Conservation (phyloP, 2,329 filamentous ascomycete species). For the Pseudogymnoascus sp. region DNA sequence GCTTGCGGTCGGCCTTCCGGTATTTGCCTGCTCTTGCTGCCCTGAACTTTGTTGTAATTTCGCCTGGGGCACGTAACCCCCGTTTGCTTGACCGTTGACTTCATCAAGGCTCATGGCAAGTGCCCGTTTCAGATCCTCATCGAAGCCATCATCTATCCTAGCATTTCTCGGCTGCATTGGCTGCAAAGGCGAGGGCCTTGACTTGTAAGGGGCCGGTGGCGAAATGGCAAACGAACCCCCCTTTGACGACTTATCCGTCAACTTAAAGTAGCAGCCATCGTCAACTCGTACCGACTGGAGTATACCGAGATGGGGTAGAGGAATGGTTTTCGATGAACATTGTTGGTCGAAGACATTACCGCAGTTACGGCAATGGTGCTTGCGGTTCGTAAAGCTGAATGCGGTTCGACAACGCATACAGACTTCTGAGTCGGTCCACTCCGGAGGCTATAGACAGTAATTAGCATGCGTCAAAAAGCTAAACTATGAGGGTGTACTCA, state of each 20-base stretch:
- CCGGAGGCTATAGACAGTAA: slow-evolving; percentile 60
- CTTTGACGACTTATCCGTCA: slow-evolving; percentile 65
- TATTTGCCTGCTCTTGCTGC: slow-evolving; percentile 19
- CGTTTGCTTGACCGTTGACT: slow-evolving; percentile 56
- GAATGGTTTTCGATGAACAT: slow-evolving; percentile 81
- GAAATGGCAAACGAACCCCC: slow-evolving; percentile 35
- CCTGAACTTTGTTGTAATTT: slow-evolving; percentile 36
- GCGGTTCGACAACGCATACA: slow-evolving; percentile 95
- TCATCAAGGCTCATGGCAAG: slow-evolving; percentile 97
- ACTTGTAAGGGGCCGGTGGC: slow-evolving; percentile 46
- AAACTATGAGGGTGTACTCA: slow-evolving; percentile 40
- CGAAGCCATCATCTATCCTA: slow-evolving; percentile 81
- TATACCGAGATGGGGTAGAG: slow-evolving; percentile 88
- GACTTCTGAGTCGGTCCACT: slow-evolving; percentile 96
- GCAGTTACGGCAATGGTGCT: slow-evolving; percentile 96
- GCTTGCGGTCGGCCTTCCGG: slow-evolving; percentile 30
- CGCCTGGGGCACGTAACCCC: slow-evolving; percentile 62
- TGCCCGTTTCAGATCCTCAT: slow-evolving; percentile 88
- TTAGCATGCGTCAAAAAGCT: slow-evolving; percentile 1
- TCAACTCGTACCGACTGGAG: slow-evolving; percentile 86
- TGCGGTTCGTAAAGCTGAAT: slow-evolving; percentile 96
- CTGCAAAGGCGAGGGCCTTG: slow-evolving; percentile 40
- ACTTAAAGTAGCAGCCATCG: slow-evolving; percentile 86
- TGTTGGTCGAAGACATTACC: slow-evolving; percentile 95
- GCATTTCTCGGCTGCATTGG: slow-evolving; percentile 83